Evolutionary conservation across 805 yeast species (phyloP).

Genomic region (Ogataea paraovalis): DNA sequence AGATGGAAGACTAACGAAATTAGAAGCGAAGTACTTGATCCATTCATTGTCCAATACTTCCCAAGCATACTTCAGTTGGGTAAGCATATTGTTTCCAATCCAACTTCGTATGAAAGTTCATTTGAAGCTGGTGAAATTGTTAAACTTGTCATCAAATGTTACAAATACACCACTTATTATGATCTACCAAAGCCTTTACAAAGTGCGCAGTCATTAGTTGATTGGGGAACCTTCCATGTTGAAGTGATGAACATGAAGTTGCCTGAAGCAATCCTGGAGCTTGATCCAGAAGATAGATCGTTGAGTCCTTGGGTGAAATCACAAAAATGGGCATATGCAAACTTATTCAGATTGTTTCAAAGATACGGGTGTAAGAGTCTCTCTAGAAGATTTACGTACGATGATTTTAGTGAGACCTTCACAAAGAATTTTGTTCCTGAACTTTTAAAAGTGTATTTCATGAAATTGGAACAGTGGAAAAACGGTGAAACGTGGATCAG

Average conservation of each 20-base stretch:
- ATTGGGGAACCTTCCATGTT: conserved; percentile 80
- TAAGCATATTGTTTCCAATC: conserved; percentile 42
- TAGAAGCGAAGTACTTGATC: conserved; percentile 51
- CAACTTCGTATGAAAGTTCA: conserved; percentile 19
- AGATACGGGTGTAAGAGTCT: conserved; percentile 59
- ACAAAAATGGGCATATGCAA: conserved; percentile 88
- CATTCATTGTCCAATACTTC: conserved; percentile 57
- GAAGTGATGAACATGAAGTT: conserved; percentile 55
- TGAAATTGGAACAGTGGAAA: conserved; percentile 74
- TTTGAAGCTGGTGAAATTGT: conserved; percentile 62
- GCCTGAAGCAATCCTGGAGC: conserved; percentile 48
- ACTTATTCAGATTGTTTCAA: conserved; percentile 63
- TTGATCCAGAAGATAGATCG: conserved; percentile 51
- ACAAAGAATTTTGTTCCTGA: conserved; percentile 65
- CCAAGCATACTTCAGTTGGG: conserved; percentile 69
- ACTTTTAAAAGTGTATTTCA: conserved; percentile 58
- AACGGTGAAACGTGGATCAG: conserved; percentile 64
- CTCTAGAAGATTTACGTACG: conserved; percentile 48
- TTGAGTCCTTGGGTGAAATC: conserved; percentile 64
- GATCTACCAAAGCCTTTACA: conserved; percentile 74
- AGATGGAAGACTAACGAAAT: conserved; percentile 69
- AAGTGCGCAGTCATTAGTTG: conserved; percentile 43
- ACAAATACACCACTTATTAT: conserved; percentile 74
- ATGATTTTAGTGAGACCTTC: conserved; percentile 56
- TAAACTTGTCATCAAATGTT: conserved; percentile 69